phyloP scores from a whole-genome alignment of 306 rosid genomes.

The Boehmeria nivea region DNA sequence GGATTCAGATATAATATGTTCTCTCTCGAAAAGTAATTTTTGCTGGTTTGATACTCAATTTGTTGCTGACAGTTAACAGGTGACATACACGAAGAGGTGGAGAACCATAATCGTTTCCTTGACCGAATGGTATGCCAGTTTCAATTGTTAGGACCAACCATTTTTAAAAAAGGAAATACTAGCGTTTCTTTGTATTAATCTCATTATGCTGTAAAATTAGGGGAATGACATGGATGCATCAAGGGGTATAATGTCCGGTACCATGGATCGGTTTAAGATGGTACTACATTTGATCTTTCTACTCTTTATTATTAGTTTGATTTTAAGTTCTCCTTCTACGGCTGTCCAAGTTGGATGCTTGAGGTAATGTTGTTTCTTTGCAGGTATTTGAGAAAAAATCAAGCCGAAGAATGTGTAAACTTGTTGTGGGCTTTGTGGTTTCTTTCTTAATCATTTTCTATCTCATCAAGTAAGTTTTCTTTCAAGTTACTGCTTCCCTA shows the following conservation, averaged over 20 bases:
- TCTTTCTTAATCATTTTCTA: conserved; percentile 61
- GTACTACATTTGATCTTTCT: conserved; percentile 29
- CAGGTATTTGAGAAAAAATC: conserved; percentile 93
- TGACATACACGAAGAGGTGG: conserved; percentile 91
- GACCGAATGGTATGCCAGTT: conserved; percentile 67
- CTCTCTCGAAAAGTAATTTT: not conserved
- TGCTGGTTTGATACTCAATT: conserved; percentile 15
- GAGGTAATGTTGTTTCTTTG: conserved; percentile 21
- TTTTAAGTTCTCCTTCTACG: conserved; percentile 9
- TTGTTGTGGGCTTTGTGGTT: conserved; percentile 54
- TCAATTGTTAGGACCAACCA: not conserved
- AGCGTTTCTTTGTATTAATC: conserved; percentile 13
- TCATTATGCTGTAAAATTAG: conserved; percentile 35
- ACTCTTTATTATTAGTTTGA: not conserved
- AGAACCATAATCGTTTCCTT: conserved; percentile 75
- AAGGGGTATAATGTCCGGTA: conserved; percentile 88
- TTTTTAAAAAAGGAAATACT: not conserved
- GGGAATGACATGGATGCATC: conserved; percentile 87
- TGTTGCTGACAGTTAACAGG: conserved; percentile 71
- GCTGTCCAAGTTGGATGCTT: conserved; percentile 20
- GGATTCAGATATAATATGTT: not conserved
- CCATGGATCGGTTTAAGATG: conserved; percentile 94
- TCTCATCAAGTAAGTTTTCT: conserved; percentile 61
- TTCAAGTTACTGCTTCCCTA: too few species aligned
- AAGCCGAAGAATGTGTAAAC: conserved; percentile 58